Percentiles rank a stretch among this genome's conserved stretches.
Evolutionary conservation across 495 filamentous ascomycete genomes (phyloP).

Genomic region (Terfezia claveryi): DNA sequence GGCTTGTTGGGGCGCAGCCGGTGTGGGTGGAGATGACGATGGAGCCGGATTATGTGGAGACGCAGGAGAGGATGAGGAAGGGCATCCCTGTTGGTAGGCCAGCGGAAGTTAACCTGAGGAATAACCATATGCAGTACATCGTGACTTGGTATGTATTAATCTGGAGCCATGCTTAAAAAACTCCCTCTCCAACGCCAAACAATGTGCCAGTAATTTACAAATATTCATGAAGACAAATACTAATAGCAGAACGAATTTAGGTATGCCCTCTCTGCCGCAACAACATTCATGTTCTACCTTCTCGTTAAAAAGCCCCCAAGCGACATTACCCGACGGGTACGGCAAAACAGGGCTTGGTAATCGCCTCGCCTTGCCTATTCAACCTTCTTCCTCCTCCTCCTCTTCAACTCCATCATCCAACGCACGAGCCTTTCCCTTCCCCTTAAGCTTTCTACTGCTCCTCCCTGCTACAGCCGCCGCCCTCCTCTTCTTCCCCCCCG

Average conservation of each 20-base stretch:
- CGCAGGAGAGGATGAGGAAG: conserved; percentile 45
- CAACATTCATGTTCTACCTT: conserved; percentile 87
- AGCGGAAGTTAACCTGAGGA: conserved; percentile 78
- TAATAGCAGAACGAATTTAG: conserved; percentile 23
- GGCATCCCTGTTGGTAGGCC: conserved; percentile 87
- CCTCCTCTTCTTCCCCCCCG: not conserved
- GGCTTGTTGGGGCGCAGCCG: conserved; percentile 54
- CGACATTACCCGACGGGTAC: conserved; percentile 48
- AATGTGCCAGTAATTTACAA: not conserved
- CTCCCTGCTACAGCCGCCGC: not conserved
- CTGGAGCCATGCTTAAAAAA: not conserved
- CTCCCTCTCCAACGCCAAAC: conserved; percentile 1
- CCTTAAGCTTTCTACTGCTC: not conserved
- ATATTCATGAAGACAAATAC: conserved; percentile 2
- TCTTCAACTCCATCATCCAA: not conserved
- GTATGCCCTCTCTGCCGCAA: conserved; percentile 74
- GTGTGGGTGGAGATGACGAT: conserved; percentile 96
- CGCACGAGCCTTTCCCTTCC: not conserved
- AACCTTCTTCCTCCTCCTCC: not conserved
- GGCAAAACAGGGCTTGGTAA: conserved; percentile 62
- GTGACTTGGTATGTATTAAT: conserved; percentile 64
- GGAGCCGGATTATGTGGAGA: conserved; percentile 53
- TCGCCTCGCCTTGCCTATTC: not conserved
- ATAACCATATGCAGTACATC: conserved; percentile 95
- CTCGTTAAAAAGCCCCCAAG: conserved; percentile 64